Base-by-base conservation (phyloP, 2,329 filamentous ascomycete species). In the Grosmannia huntii region DNA sequence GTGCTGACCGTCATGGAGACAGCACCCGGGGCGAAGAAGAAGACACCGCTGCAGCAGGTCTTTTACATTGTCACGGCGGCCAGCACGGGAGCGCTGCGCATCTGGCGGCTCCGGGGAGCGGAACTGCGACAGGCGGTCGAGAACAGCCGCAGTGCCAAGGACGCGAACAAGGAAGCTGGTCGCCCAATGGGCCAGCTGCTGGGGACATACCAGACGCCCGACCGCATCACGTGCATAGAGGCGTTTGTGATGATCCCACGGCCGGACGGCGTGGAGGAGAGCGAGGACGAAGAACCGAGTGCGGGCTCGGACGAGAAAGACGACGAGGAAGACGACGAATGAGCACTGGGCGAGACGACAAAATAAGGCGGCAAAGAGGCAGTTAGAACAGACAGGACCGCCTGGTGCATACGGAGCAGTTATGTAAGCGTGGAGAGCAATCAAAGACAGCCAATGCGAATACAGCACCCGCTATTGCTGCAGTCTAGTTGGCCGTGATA, bases 191-290 rank as follows among this genome's bases (percentile, higher is more conserved):
- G 89, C 33, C 78, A 73, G 63, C 68, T 95, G 58, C 69, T 96
- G 51, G 90, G 85, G 19, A 84, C 81, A 36, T 94, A 94, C 66
- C 86, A 91, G 71, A 96, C 91, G 25, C 84, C 86, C 52, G 91
- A 92, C 69, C 79, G 94, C 59, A 90, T 97, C 64, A 97, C 91
- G 44, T 97, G 94, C 69, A 68, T 97, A 66, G 84, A 83, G 65
- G 86, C 86, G 25, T 97, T 95, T 73, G 75, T 89, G 62, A 95
- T 97, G 89, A 80, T 88, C 70, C 80, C 84, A 65, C 75, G 79
- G 53, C 80, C 82, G 19, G 82, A 84, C 48, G 79, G 79, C 25
- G 75, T 76, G 51, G 83, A 83, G 64, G 82, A 78, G 62, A 71
- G 71, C 49, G 77, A 73, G 12, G 73, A 72, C 0, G 69, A 71